Evolutionary conservation across 139 green algal species (phyloP), one percentile per base, ranked within the genome.

Genomic region (Diplosphaera chodatii): DNA sequence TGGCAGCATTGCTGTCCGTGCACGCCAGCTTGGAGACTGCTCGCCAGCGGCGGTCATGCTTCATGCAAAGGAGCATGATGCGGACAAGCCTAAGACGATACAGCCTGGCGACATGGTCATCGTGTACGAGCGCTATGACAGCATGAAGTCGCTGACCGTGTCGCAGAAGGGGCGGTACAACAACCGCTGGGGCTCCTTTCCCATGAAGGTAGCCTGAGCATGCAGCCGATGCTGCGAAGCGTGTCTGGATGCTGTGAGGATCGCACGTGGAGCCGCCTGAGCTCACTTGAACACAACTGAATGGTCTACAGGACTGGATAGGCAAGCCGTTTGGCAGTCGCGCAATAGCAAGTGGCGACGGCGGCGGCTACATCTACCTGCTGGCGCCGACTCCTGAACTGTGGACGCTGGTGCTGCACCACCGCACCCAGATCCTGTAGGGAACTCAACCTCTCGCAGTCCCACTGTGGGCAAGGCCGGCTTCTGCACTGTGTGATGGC

Each of bases 351-450:
- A 82, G 78, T 15, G 69, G 73, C 6, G 62, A 59, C 13, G 37
- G 28, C 1, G 27, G 29, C 18, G 89, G 88, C 18, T 96, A 83
- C 78, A 73, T 97, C 18, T 84, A 90, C 65, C 74, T 97, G 23
- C 82, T 97, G 65, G 82, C 80, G 1, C 90, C 89, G 30, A 96
- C 90, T 1, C 83, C 91, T 0, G 93, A 97, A 81, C 86, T 98
- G 1, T 98, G 94, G 94, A 97, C 93, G 20, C 76, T 71, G 37
- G 86, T 91, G 31, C 82, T 97, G 55, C 70, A 76, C 1, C 91
- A 97, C 77, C 77, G 88, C 59, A 94, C 88, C n/a, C 88, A 94
- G 74, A 96, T 97, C 68, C 74, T 96, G 30, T 48, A 10, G 10
- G 37, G 37, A 10, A 20, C n/a, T n/a, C n/a, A n/a, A n/a, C n/a